phyloP scores from a whole-genome alignment of 805 yeast species.

The Ascoidea asiatica region DNA sequence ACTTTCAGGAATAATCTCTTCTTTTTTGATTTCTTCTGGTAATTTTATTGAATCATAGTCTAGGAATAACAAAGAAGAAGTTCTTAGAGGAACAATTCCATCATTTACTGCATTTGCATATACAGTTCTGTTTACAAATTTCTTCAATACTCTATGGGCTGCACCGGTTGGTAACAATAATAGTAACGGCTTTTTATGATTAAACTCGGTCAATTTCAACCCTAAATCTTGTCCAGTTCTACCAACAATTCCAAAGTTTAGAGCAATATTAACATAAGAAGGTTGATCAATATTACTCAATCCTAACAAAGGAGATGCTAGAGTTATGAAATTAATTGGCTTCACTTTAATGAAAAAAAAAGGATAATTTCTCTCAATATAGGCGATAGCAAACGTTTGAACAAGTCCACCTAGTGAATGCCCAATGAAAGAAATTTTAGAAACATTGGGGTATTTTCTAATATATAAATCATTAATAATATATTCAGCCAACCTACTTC shows the following conservation, averaged over 20 bases:
- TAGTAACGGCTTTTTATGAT: constrained; percentile 33
- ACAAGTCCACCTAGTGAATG: constrained; percentile 73
- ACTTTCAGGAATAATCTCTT: too few species aligned
- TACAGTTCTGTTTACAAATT: constrained; percentile 50
- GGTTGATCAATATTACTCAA: constrained; percentile 67
- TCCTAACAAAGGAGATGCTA: constrained; percentile 69
- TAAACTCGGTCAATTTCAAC: constrained; percentile 29
- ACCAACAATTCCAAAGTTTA: constrained; percentile 67
- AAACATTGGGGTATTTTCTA: constrained; percentile 28
- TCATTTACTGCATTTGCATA: constrained; percentile 71
- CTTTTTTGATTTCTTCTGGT: not conserved
- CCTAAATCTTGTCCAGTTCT: constrained; percentile 73
- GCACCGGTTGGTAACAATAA: constrained; percentile 56
- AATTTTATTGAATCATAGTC: constrained; percentile 32
- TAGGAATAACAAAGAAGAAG: constrained; percentile 52
- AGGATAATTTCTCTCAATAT: constrained; percentile 53
- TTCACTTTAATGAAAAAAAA: constrained; percentile 45
- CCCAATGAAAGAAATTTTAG: constrained; percentile 57
- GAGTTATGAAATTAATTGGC: constrained; percentile 57
- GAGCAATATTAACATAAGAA: constrained; percentile 51
- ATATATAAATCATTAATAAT: constrained; percentile 35
- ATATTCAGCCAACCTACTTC: constrained; percentile 57
- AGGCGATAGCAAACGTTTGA: constrained; percentile 69
- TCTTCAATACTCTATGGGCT: constrained; percentile 41
- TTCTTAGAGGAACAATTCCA: constrained; percentile 71